A percentile compares a stretch with the other conserved stretches of the same genome.
phyloP scores from a whole-genome alignment of 139 green algal species.

The Chlamydomonas asymmetrica region DNA sequence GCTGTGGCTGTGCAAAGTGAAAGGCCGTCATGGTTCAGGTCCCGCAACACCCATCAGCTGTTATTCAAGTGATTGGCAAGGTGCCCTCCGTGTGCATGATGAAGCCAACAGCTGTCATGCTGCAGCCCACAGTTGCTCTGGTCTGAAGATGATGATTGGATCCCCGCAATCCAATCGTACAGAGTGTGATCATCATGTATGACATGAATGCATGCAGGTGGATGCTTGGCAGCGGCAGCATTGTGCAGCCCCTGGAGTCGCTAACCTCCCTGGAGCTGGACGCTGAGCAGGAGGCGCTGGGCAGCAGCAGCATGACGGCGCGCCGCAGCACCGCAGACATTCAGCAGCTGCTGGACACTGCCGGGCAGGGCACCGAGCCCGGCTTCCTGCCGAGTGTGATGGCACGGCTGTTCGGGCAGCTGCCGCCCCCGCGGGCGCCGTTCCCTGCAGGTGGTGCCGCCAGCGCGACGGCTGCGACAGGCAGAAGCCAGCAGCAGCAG shows the following conservation, averaged over 20 bases:
- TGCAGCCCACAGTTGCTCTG: too few relatives aligned
- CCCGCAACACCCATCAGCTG: too few relatives aligned
- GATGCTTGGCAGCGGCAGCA: constrained; percentile 23
- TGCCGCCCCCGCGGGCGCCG: too few relatives aligned
- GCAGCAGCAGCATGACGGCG: background rate
- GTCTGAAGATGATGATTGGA: too few relatives aligned
- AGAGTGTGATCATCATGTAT: background rate
- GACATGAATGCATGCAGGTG: background rate
- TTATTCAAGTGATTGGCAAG: too few relatives aligned
- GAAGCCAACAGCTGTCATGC: too few relatives aligned
- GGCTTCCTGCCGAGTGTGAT: constrained; percentile 20
- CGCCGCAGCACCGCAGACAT: background rate
- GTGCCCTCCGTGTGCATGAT: too few relatives aligned
- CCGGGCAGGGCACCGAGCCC: background rate
- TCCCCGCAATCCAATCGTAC: too few relatives aligned
- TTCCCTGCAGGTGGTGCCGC: too few relatives aligned
- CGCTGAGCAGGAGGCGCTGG: background rate
- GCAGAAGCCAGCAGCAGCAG: background rate
- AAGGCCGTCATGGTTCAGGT: too few relatives aligned
- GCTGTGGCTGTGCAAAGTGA: too few relatives aligned
- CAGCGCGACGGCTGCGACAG: background rate
- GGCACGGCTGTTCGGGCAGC: too few relatives aligned
- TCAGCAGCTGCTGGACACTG: background rate
- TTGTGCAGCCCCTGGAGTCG: constrained; percentile 19
- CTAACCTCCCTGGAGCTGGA: constrained; percentile 16